Conservation (phyloP, 176 grass and related monocot species). For the Triticum dicoccoides region DNA sequence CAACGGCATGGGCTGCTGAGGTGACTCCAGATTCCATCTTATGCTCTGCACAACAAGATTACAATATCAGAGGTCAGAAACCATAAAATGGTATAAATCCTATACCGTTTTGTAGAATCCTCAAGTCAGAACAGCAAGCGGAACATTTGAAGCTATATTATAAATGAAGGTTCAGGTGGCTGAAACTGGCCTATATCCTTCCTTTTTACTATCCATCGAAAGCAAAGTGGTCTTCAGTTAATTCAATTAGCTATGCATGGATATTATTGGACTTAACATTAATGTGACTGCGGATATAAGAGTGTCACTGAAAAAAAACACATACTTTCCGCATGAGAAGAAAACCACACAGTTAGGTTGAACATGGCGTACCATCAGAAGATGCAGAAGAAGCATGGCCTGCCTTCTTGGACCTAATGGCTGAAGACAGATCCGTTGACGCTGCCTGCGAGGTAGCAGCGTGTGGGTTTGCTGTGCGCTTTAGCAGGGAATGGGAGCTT, state of each 20-base stretch:
- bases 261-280: background rate
- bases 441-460: conserved; percentile 22
- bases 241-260: background rate
- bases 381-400: conserved; percentile 35
- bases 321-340: background rate
- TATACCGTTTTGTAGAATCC: background rate
- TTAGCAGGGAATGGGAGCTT: conserved; percentile 36
- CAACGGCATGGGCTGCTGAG: conserved; percentile 23
- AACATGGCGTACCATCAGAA: conserved; percentile 49
- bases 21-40: conserved; percentile 38
- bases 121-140: background rate
- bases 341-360: background rate
- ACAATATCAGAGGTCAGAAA: background rate
- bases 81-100: background rate
- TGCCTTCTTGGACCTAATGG: conserved; percentile 51
- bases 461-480: conserved; percentile 42
- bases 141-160: background rate
- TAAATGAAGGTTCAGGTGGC: background rate
- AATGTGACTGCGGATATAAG: background rate
- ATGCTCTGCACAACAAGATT: conserved; percentile 35
- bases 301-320: background rate
- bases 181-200: background rate
- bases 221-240: background rate
- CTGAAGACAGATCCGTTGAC: conserved; percentile 27
- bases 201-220: background rate